Base-by-base conservation (phyloP, 305 asterid genomes). In the Solanum hybrid region DNA sequence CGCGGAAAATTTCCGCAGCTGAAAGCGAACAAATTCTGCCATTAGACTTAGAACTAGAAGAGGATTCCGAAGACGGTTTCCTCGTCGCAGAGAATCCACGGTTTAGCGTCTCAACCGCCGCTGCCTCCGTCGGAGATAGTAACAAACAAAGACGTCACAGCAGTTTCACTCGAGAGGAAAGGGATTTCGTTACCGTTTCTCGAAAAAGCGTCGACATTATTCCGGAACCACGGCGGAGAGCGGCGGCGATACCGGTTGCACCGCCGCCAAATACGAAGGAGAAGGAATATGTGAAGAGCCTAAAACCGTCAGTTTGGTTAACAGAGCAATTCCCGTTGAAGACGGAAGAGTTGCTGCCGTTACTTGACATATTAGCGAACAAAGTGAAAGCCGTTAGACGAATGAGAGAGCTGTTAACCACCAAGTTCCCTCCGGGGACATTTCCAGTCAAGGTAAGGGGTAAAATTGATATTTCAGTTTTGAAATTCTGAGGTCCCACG, bases 361-460 rank as follows among this genome's bases (percentile, higher is more conserved):
- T 97, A 89, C 98, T 97, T 2, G 99, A 97, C 90, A 95, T 97
- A 40, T 71, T 97, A 90, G 98, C 94, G 20, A 94, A 93, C 88
- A 97, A 97, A 91, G 98, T 97, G 11, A 97, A 97, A 91, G 98
- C 98, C 56, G 94, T 97, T 17, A 91, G 97, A 89, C 98, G 98
- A 89, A 91, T 97, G 98, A 94, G 99, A 88, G 99, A 97, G 94
- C 93, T 97, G 66, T 94, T 97, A 86, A 97, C 98, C 94, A 94
- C 98, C 90, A 96, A 96, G 94, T 97, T 97, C 88, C 98, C 98
- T 12, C 78, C 94, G 0, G 97, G 96, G 88, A 94, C 98, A 14
- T 97, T 97, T 88, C 99, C 99, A 56, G 96, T 97, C 26, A 97
- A 97, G 99, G 99, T 96, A 81, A 93, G 85, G 94, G 94, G 81